Percentiles rank a stretch among this genome's conserved stretches.
Conservation (phyloP, 371 early-diverging fungal genomes). For the Sporodiniella umbellata region DNA sequence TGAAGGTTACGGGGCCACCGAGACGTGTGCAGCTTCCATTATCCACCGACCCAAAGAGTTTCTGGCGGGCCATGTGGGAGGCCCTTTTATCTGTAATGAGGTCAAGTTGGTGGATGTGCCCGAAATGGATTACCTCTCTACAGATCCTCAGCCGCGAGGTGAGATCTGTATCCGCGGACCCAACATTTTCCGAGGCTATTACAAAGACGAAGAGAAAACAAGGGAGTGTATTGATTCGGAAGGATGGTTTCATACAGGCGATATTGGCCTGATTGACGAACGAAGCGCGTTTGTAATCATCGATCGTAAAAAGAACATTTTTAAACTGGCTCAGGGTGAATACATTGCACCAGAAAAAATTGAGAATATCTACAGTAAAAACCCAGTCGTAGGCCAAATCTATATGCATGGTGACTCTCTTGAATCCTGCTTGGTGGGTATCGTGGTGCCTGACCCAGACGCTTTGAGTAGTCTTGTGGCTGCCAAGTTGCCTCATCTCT, state of each 20-base stretch:
- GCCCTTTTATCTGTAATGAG: conserved; percentile 56
- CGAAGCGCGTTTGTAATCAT: conserved; percentile 73
- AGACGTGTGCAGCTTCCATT: conserved; percentile 65
- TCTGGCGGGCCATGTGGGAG: conserved; percentile 74
- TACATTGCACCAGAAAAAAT: conserved; percentile 98
- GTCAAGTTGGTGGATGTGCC: conserved; percentile 90
- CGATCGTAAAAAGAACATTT: conserved; percentile 97
- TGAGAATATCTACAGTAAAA: conserved; percentile 66
- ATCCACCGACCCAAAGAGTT: conserved; percentile 46
- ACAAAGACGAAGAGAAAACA: conserved; percentile 84
- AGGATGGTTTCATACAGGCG: conserved; percentile 95
- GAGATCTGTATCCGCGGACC: conserved; percentile 91
- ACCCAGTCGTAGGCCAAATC: conserved; percentile 62
- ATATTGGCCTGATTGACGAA: conserved; percentile 81
- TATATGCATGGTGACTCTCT: conserved; percentile 85
- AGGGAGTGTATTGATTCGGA: conserved; percentile 75
- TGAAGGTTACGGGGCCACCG: conserved; percentile 94
- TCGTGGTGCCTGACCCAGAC: conserved; percentile 83
- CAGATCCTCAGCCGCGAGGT: conserved; percentile 83
- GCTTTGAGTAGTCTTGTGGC: conserved; percentile 22
- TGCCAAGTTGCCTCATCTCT: conserved; percentile 9
- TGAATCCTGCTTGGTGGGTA: conserved; percentile 73
- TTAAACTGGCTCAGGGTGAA: conserved; percentile 93
- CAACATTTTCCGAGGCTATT: conserved; percentile 77
- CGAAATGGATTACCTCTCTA: conserved; percentile 81